Percentiles rank a stretch among this genome's conserved stretches.
Conservation (phyloP, 2,329 filamentous ascomycete genomes). For the Monilinia vaccinii-corymbosi region DNA sequence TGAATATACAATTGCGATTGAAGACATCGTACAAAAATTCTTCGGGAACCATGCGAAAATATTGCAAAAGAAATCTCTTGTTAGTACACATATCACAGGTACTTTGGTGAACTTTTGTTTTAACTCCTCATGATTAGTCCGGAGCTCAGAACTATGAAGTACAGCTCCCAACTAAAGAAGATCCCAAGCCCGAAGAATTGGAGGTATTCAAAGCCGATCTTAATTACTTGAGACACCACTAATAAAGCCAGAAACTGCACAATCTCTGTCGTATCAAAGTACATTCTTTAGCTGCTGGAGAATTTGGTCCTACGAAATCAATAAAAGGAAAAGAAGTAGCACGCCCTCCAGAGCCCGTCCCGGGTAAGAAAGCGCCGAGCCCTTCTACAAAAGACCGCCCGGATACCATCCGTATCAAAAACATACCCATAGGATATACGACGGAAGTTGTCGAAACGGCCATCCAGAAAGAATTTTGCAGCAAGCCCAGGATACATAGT, state of each 20-base stretch:
- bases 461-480: neutral
- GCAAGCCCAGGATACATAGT: neutral
- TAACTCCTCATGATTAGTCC: neutral
- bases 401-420: slow-evolving; percentile 5
- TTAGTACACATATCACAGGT: neutral
- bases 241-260: neutral
- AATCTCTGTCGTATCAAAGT: neutral
- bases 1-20: neutral
- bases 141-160: neutral
- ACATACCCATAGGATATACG: neutral
- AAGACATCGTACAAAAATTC: neutral
- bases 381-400: neutral
- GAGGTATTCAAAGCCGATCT: neutral
- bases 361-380: neutral
- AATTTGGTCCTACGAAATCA: neutral
- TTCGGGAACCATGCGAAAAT: neutral
- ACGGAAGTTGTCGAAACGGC: neutral
- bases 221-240: neutral
- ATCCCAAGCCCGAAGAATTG: neutral
- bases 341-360: neutral
- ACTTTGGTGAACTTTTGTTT: accelerated
- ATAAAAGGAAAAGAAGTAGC: neutral
- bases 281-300: neutral
- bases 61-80: neutral
- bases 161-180: neutral